Percentiles rank a stretch among this genome's conserved stretches.
These are phyloP conservation scores for Botryosphaeria agaves DNA, from an alignment of 2,329 filamentous ascomycete genomes.

Conservation along the genomic window DNA sequence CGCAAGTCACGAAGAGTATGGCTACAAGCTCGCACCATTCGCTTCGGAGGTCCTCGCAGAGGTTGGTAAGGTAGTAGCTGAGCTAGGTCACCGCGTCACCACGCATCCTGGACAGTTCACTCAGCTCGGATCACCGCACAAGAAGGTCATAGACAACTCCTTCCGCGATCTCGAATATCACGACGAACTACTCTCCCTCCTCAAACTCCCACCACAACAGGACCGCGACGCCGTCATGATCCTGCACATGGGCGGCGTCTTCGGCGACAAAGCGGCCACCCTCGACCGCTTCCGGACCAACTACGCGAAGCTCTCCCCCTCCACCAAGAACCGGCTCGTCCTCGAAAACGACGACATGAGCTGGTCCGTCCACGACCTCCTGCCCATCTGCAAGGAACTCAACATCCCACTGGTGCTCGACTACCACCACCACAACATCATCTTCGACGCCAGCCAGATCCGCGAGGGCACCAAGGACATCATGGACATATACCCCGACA, in stretches of 20 bases:
- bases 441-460: slow-evolving; percentile 56
- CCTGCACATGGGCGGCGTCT: slow-evolving; percentile 79
- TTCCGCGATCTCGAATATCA: slow-evolving; percentile 78
- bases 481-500: slow-evolving; percentile 54
- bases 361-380: slow-evolving; percentile 80
- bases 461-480: slow-evolving; percentile 79
- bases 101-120: slow-evolving; percentile 90
- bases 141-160: slow-evolving; percentile 58
- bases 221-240: slow-evolving; percentile 88
- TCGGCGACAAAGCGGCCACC: slow-evolving; percentile 70
- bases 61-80: slow-evolving; percentile 56
- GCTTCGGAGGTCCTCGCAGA: slow-evolving; percentile 61
- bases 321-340: slow-evolving; percentile 65
- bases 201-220: slow-evolving; percentile 60
- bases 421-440: slow-evolving; percentile 89
- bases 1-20: slow-evolving; percentile 72
- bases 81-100: slow-evolving; percentile 70
- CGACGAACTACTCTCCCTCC: slow-evolving; percentile 61
- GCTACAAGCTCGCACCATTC: slow-evolving; percentile 72
- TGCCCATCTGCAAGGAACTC: slow-evolving; percentile 84
- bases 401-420: slow-evolving; percentile 86
- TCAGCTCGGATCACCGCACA: slow-evolving; percentile 69
- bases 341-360: slow-evolving; percentile 89
- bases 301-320: slow-evolving; percentile 47
- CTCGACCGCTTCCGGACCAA: slow-evolving; percentile 62